These are phyloP conservation scores for Nitzschia putrida DNA, from an alignment of 108 stramenopile genomes.

Conservation along the genomic window DNA sequence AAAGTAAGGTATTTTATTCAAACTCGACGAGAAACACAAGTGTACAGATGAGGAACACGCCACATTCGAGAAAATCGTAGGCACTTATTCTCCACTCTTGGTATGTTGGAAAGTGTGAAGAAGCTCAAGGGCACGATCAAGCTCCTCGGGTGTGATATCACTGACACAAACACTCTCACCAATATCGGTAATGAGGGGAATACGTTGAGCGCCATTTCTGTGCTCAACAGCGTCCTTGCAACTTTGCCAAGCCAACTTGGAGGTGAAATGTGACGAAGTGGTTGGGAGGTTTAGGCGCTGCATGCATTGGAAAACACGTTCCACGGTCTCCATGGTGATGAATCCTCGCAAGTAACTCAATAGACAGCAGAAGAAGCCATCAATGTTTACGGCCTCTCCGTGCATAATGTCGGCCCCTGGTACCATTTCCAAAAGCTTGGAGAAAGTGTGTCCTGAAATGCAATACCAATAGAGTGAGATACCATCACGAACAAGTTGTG, in stretches of 20 bases:
- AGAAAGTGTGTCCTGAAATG: conserved; percentile 87
- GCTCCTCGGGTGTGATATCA: conserved; percentile 89
- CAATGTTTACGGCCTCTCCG: conserved; percentile 96
- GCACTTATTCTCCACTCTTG: conserved; percentile 34
- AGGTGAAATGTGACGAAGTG: conserved; percentile 64
- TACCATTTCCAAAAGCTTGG: conserved; percentile 93
- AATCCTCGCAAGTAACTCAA: conserved; percentile 86
- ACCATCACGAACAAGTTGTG: not conserved
- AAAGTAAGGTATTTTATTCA: no score
- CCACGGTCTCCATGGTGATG: conserved; percentile 76
- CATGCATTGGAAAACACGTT: conserved; percentile 87
- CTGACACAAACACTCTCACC: conserved; percentile 90
- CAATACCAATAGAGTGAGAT: not conserved
- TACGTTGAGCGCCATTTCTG: conserved; percentile 91
- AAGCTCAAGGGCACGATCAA: conserved; percentile 76
- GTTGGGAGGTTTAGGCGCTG: conserved; percentile 80
- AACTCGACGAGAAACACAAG: no score
- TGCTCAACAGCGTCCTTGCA: conserved; percentile 94
- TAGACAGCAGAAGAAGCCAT: conserved; percentile 93
- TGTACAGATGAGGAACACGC: no score
- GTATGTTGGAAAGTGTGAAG: conserved; percentile 56
- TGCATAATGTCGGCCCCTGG: conserved; percentile 95
- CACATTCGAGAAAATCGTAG: no score
- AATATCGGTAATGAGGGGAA: conserved; percentile 90
- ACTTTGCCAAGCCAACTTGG: conserved; percentile 84